A percentile compares a stretch with the other conserved stretches of the same genome.
Conservation (phyloP, 140 eudicot species). For the Flaveria floridana region DNA sequence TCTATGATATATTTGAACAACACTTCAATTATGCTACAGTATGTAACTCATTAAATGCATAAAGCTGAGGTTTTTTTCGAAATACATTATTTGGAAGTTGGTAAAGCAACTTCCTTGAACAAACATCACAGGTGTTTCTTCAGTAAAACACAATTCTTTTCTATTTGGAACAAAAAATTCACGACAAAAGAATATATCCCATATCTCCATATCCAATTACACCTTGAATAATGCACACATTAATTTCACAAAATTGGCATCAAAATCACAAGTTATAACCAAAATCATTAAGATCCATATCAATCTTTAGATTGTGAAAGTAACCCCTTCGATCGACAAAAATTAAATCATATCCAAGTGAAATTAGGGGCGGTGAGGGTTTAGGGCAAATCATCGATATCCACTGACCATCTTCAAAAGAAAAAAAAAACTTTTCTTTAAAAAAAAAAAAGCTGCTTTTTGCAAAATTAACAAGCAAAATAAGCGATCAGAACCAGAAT, state of each 20-base stretch:
- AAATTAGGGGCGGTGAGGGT: background rate
- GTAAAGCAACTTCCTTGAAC: background rate
- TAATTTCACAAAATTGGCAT: slow-evolving; percentile 6
- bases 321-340: slow-evolving; percentile 16
- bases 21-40: background rate
- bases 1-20: background rate
- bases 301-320: background rate
- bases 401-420: background rate
- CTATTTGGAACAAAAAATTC: background rate
- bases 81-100: no score
- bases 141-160: background rate
- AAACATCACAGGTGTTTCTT: background rate
- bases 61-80: no score
- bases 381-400: slow-evolving; percentile 9
- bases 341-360: background rate
- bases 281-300: background rate
- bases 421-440: background rate
- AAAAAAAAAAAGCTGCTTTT: background rate
- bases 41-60: background rate
- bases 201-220: background rate
- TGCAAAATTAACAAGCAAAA: background rate
- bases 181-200: background rate
- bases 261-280: slow-evolving; percentile 14
- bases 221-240: background rate
- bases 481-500: background rate